These are phyloP conservation scores for Talaromyces borbonicus DNA, from an alignment of 495 filamentous ascomycete species.

Conservation along the genomic window DNA sequence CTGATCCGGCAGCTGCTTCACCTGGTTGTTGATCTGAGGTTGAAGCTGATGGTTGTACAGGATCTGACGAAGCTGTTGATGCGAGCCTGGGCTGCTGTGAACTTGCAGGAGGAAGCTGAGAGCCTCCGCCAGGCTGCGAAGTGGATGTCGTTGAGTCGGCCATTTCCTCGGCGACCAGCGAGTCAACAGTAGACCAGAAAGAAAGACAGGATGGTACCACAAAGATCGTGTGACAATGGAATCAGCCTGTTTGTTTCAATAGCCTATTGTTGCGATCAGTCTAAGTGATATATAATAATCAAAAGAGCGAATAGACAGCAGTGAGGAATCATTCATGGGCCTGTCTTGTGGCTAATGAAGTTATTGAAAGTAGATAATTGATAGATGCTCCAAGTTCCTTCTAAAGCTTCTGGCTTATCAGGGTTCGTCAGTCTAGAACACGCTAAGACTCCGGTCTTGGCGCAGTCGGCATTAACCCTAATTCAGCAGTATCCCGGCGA, in stretches of 20 bases:
- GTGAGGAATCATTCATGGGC: no score
- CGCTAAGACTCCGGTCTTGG: not conserved
- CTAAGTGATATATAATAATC: no score
- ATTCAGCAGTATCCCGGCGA: not conserved
- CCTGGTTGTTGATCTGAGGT: not conserved
- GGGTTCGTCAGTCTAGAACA: not conserved
- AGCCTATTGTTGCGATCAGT: no score
- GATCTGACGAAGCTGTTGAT: not conserved
- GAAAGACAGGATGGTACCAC: conserved; percentile 1
- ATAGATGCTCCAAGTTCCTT: no score
- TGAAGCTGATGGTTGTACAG: not conserved
- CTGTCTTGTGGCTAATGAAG: no score
- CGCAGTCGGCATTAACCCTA: not conserved
- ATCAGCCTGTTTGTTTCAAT: no score
- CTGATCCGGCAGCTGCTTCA: not conserved
- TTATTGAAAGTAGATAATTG: no score
- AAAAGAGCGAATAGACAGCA: no score
- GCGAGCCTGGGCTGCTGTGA: not conserved
- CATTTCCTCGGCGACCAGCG: not conserved
- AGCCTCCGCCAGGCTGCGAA: not conserved
- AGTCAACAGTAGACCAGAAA: not conserved
- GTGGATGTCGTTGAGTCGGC: not conserved
- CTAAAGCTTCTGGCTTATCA: not conserved
- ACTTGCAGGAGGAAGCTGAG: not conserved
- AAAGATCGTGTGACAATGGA: no score